phyloP scores from a whole-genome alignment of 768 basidiomycete species.

The Kwoniella bestiolae region DNA sequence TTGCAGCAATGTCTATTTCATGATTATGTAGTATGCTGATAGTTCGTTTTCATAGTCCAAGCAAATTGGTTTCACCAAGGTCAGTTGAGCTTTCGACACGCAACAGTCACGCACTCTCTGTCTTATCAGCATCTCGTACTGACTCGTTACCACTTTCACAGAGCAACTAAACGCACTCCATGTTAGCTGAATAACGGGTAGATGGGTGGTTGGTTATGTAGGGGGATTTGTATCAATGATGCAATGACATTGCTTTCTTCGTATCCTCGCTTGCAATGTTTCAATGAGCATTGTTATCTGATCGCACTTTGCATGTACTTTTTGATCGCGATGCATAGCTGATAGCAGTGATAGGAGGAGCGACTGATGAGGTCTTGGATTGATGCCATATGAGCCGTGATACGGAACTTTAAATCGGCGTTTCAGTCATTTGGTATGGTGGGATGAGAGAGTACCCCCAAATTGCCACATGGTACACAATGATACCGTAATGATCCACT shows the following conservation, averaged over 20 bases:
- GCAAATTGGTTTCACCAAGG: constrained; percentile 94
- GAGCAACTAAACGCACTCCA: constrained; percentile 45
- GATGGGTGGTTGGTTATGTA: not conserved
- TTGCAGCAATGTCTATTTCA: not conserved
- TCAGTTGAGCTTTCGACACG: constrained; percentile 51
- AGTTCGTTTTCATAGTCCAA: constrained; percentile 59
- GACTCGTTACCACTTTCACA: constrained; percentile 17
- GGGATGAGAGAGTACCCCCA: not conserved
- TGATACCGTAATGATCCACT: not conserved
- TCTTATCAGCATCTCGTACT: constrained; percentile 3
- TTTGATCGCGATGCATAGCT: not conserved
- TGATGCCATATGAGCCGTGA: constrained; percentile 2
- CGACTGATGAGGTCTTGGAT: too few relatives aligned
- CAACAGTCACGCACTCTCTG: not conserved
- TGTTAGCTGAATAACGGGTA: constrained; percentile 3
- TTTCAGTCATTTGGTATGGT: too few relatives aligned
- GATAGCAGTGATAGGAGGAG: too few relatives aligned
- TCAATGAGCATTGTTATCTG: too few relatives aligned
- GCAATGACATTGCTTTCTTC: constrained; percentile 29
- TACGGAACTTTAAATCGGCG: constrained; percentile 16
- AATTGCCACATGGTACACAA: constrained; percentile 5
- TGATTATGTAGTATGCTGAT: not conserved
- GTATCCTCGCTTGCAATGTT: too few relatives aligned
- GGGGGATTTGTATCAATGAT: constrained; percentile 27
- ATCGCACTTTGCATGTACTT: not conserved